A percentile compares a stretch with the other conserved stretches of the same genome.
Conservation (phyloP, 257 asterid species). For the Salvia splendens region DNA sequence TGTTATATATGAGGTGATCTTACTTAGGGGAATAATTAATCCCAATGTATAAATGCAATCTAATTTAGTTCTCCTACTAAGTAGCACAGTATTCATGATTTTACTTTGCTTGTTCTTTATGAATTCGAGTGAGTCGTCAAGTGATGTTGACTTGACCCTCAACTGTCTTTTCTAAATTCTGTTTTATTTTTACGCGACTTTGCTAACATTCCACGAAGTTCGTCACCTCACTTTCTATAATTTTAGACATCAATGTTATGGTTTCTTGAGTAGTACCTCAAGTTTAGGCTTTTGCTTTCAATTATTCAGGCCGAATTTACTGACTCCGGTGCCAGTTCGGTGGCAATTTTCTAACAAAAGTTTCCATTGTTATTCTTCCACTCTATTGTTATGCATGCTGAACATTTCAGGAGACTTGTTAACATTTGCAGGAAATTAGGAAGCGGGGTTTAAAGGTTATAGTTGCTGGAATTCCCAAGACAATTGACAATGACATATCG, state of each 20-base stretch:
- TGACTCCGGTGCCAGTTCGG: too few species aligned
- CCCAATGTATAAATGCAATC: slow-evolving; percentile 2
- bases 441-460: slow-evolving; percentile 76
- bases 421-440: slow-evolving; percentile 68
- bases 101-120: neutral
- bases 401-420: slow-evolving; percentile 15
- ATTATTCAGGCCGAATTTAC: too few species aligned
- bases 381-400: neutral
- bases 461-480: slow-evolving; percentile 57
- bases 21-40: neutral
- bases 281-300: neutral
- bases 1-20: slow-evolving; percentile 70
- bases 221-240: neutral
- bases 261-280: slow-evolving; percentile 19
- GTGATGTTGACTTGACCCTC: neutral
- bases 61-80: neutral
- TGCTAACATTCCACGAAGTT: neutral
- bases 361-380: slow-evolving; percentile 6
- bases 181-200: neutral
- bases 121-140: slow-evolving; percentile 1
- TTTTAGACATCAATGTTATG: slow-evolving; percentile 4
- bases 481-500: slow-evolving; percentile 68
- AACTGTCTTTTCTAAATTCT: slow-evolving; percentile 12
- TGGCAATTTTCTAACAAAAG: neutral
- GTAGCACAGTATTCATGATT: slow-evolving; percentile 16